Base-by-base conservation (phyloP, 768 basidiomycete genomes). In the Pleurotus cornucopiae region DNA sequence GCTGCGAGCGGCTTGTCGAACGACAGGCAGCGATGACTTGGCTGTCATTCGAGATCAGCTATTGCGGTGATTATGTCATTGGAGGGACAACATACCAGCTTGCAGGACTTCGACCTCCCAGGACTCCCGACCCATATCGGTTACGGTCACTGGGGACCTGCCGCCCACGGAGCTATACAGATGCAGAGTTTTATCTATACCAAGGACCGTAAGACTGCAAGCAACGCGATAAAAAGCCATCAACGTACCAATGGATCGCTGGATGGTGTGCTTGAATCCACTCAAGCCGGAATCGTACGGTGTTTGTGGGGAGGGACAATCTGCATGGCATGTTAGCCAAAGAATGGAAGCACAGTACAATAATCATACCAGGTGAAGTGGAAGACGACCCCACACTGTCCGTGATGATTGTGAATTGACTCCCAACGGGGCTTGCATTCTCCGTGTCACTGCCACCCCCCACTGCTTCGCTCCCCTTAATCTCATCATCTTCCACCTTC, bases 251-350 rank as follows among this genome's bases (percentile, higher is more conserved):
- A 92, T 84, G 0, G 90, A 92, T 57, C 79, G 75, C 67, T 81
- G 88, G 61, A 92, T 76, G 57, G 82, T 84, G 61, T 90, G 89
- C 68, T 79, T 88, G 60, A 91, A 73, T 26, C 77, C 74, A 34
- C 64, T 71, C 40, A 71, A 64, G 46, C 66, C 65, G 14, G 67
- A 68, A 21, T 66, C 68, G 55, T 72, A 72, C 18, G 61, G 40
- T 63, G 18, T 64, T 67, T 56, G 72, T 62, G 47, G 67, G 66
- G 48, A 72, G 13, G 39, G n/a, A 16, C 18, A 37, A 25, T 41
- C 55, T 41, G 23, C 63, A 11, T 34, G 11, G 9, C 30, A 2
- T 34, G 30, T 34, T 34, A 34, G 30, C 30, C 7, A 9, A 11
- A 9, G 30, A 34, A 34, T 34, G 30, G 30, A 34, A 34, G 30